Evolutionary conservation across 2,329 filamentous ascomycete genomes (phyloP).

Genomic region (Aspergillus pseudoterreus): DNA sequence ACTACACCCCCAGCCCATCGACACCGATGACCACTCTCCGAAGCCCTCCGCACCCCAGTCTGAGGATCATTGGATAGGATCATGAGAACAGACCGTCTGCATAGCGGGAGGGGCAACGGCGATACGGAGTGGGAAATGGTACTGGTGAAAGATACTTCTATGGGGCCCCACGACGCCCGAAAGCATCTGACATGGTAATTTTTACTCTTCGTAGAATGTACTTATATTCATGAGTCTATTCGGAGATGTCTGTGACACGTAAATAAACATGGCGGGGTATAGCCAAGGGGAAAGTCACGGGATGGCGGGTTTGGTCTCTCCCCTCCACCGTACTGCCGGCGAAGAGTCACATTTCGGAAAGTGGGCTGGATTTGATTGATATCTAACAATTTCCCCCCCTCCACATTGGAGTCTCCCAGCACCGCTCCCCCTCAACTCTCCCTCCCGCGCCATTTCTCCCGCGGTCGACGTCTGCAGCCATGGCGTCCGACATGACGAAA

Average conservation of each 20-base stretch:
- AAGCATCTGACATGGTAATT: too few species aligned
- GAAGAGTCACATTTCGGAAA: conserved; percentile 33
- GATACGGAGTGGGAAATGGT: background rate
- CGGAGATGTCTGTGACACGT: background rate
- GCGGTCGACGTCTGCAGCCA: conserved; percentile 29
- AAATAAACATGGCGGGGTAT: conserved; percentile 13
- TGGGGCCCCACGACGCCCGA: too few species aligned
- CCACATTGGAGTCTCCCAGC: conserved; percentile 11
- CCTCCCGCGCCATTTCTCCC: conserved; percentile 10
- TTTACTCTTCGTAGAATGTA: too few species aligned
- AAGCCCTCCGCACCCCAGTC: too few species aligned
- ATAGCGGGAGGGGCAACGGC: background rate
- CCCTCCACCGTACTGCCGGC: conserved; percentile 21
- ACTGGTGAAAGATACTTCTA: too few species aligned
- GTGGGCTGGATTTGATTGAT: conserved; percentile 21
- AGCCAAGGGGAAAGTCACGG: conserved; percentile 13
- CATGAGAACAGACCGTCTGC: too few species aligned
- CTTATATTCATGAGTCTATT: background rate
- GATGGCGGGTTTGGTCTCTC: conserved; percentile 20
- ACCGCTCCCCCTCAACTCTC: conserved; percentile 4
- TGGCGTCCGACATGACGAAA: conserved; percentile 57
- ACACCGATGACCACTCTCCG: too few species aligned
- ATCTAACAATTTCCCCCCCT: conserved; percentile 3
- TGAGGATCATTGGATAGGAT: too few species aligned
- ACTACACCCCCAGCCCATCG: too few species aligned